Evolutionary conservation across 2,329 filamentous ascomycete species (phyloP).

Genomic region (Stachybotrys echinatus): DNA sequence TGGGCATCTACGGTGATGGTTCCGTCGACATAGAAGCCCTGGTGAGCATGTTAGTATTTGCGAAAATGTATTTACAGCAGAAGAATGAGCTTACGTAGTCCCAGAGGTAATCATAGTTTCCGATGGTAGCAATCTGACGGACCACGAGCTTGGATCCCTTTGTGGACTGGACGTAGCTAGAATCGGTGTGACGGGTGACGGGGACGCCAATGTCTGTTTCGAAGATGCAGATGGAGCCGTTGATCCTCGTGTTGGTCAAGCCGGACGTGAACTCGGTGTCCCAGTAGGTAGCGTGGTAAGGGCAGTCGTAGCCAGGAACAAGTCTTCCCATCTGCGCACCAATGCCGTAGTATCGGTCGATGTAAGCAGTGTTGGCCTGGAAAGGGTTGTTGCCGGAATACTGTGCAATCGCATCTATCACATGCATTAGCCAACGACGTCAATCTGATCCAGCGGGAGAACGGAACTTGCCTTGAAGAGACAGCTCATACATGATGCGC

Average conservation of each 20-base stretch:
- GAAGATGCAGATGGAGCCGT: conserved; percentile 7
- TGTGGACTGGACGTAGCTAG: conserved; percentile 34
- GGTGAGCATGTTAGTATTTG: background rate
- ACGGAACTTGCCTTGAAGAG: conserved; percentile 8
- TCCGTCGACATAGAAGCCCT: background rate
- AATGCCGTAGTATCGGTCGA: conserved; percentile 8
- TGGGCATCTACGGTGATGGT: background rate
- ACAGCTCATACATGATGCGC: conserved; percentile 8
- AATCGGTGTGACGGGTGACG: conserved; percentile 29
- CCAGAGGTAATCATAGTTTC: conserved; percentile 49
- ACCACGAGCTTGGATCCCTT: conserved; percentile 43
- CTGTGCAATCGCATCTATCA: conserved; percentile 6
- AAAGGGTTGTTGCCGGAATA: conserved; percentile 8
- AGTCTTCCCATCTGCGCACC: conserved; percentile 7
- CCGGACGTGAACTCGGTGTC: conserved; percentile 5
- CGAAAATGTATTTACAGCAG: no score
- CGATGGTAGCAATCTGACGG: conserved; percentile 42
- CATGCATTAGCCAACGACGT: background rate
- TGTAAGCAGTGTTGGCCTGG: conserved; percentile 6
- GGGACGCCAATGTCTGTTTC: conserved; percentile 7
- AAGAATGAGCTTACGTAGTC: no score
- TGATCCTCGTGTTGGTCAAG: background rate
- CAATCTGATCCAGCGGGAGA: background rate
- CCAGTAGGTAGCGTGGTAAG: conserved; percentile 8
- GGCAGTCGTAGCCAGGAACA: conserved; percentile 8